Base-by-base conservation (phyloP, 139 green algal genomes). In the Ostreobium quekettii region DNA sequence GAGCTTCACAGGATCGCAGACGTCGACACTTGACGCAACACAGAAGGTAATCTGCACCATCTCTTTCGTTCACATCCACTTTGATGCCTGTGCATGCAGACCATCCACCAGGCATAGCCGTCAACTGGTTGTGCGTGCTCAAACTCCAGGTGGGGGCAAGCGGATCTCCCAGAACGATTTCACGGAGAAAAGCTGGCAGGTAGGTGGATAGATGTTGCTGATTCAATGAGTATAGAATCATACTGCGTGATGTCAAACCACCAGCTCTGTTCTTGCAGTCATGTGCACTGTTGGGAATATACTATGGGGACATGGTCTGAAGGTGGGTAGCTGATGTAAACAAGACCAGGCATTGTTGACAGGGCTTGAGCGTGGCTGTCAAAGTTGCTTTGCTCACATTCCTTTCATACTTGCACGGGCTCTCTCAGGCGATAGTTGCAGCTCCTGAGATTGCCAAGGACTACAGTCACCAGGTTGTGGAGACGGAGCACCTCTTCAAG, bases 401-500 rank as follows among this genome's bases (percentile, higher is more conserved):
- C 8, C 8, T 28, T 62, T 28, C 31, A 26, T 62, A 31, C 53
- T 28, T 62, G 28, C 19, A n/a, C 22, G 8, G 15, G 28, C 8
- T 28, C 30, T 76, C 67, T 77, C 81, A 96, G 72, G 92, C 92
- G 5, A 83, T 97, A 28, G 78, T 95, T 1, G 79, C 76, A 6
- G 88, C 89, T 3, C 92, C 92, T 1, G 89, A 98, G 68, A 67
- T 93, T 1, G 87, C 89, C 28, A 87, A 90, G 48, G 73, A 82
- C 32, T 83, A 78, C 67, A 67, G 39, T 5, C 87, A 97, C 60
- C 48, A 65, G 33, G 57, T 97, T 26, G 93, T 99, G 35, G 93
- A 99, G 82, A 95, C 91, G 28, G 93, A 98, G 83, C 93, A 99
- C 81, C 80, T 99, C 71, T 74, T 96, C 29, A 96, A 97, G 76